Evolutionary conservation across 2,329 filamentous ascomycete species (phyloP).

Genomic region (Fusarium veterinarium): DNA sequence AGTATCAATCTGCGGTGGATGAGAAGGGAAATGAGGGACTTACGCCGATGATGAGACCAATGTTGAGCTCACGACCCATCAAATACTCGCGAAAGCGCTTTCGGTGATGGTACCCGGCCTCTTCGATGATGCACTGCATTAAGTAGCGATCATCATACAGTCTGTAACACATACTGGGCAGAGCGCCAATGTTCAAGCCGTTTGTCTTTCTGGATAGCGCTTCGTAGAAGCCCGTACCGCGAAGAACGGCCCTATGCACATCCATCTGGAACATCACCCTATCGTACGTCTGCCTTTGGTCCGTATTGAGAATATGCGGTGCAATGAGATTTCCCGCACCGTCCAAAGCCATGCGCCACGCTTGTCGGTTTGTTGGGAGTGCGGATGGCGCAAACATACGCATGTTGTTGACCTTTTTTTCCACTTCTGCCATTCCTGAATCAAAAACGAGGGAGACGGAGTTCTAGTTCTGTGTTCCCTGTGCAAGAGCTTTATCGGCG

Average conservation of each 20-base stretch:
- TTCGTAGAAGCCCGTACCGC: not conserved
- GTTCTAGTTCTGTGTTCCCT: not conserved
- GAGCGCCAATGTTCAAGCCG: too few relatives aligned
- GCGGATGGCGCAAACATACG: not conserved
- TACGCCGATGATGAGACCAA: slow-evolving; percentile 28
- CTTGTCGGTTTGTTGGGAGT: not conserved
- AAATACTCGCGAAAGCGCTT: slow-evolving; percentile 23
- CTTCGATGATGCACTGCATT: slow-evolving; percentile 15
- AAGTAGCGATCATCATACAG: not conserved
- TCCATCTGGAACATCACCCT: too few relatives aligned
- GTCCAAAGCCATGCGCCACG: not conserved
- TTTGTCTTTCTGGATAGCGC: too few relatives aligned
- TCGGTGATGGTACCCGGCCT: slow-evolving; percentile 3
- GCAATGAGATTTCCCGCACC: not conserved
- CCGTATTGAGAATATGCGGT: too few relatives aligned
- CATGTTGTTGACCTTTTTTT: not conserved
- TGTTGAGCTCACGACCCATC: not conserved
- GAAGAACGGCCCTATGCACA: not conserved
- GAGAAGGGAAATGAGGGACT: not conserved
- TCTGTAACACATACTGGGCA: not conserved
- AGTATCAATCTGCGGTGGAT: not conserved
- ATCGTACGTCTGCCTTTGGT: too few relatives aligned
- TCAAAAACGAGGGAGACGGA: not conserved
- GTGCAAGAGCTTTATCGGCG: not conserved
- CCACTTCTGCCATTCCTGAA: not conserved